A percentile compares a stretch with the other conserved stretches of the same genome.
Evolutionary conservation across 805 yeast species (phyloP).

Genomic region (Hanseniaspora pseudoguilliermondii): DNA sequence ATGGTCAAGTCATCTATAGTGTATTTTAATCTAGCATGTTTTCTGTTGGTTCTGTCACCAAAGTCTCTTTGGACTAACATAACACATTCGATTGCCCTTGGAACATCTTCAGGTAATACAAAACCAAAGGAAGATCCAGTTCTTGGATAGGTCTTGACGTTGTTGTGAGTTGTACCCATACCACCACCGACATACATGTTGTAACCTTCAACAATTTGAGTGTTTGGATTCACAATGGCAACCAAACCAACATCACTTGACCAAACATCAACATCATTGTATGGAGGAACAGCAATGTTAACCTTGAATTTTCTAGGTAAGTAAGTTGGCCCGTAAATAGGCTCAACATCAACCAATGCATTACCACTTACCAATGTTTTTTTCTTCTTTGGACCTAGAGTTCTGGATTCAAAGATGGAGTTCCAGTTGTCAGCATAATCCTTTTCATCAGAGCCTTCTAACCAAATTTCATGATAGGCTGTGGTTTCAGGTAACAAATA

Average conservation of each 20-base stretch:
- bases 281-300: constrained; percentile 90
- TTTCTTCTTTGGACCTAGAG: constrained; percentile 66
- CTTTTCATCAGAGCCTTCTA: constrained; percentile 66
- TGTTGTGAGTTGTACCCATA: constrained; percentile 97
- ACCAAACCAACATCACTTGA: constrained; percentile 90
- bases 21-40: constrained; percentile 94
- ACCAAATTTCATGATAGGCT: constrained; percentile 95
- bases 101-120: constrained; percentile 52
- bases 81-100: constrained; percentile 73
- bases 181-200: constrained; percentile 94
- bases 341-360: constrained; percentile 71
- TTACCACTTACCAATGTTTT: constrained; percentile 79
- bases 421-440: constrained; percentile 55
- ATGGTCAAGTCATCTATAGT: constrained; percentile 91
- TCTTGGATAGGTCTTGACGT: constrained; percentile 91
- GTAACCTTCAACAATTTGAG: constrained; percentile 58
- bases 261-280: constrained; percentile 90
- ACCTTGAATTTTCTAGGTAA: constrained; percentile 92
- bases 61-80: constrained; percentile 88
- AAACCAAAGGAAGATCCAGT: constrained; percentile 81
- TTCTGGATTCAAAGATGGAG: constrained; percentile 49
- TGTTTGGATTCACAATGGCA: constrained; percentile 59
- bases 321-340: constrained; percentile 74
- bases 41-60: constrained; percentile 92
- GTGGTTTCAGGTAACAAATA: constrained; percentile 80